Evolutionary conservation across 2,329 filamentous ascomycete species (phyloP).

Genomic region (Colletotrichum sp.): DNA sequence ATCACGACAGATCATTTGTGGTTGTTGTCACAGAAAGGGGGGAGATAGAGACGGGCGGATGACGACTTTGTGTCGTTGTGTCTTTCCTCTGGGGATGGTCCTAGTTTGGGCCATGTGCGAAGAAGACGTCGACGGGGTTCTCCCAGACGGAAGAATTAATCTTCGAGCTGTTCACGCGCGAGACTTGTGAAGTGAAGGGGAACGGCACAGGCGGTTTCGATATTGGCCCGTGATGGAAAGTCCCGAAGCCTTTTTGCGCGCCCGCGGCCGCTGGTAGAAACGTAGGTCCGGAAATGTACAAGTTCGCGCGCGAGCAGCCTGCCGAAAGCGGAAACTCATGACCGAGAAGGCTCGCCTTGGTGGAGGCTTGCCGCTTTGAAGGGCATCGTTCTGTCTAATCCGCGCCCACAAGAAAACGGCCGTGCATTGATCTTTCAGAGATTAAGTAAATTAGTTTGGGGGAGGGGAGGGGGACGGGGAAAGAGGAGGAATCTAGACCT

Average conservation of each 20-base stretch:
- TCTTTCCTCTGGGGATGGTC: not conserved
- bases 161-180: not conserved
- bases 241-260: not conserved
- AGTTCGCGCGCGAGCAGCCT: not conserved
- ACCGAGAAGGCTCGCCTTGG: not conserved
- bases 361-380: not conserved
- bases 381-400: not conserved
- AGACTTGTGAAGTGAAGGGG: not conserved
- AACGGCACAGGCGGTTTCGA: not conserved
- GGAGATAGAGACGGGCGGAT: not conserved
- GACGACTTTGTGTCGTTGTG: not conserved
- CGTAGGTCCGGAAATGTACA: not conserved
- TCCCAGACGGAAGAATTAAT: not conserved
- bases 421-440: not conserved
- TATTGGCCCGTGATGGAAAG: not conserved
- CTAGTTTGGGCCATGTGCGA: not conserved
- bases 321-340: not conserved
- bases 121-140: not conserved
- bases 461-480: not conserved
- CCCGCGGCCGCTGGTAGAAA: not conserved
- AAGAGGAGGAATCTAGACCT: not conserved
- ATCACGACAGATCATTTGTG: conserved; percentile 1
- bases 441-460: not conserved
- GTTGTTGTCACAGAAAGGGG: not conserved
- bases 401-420: not conserved